Base-by-base conservation (phyloP, 306 rosid genomes). In the Cucumis sativus region DNA sequence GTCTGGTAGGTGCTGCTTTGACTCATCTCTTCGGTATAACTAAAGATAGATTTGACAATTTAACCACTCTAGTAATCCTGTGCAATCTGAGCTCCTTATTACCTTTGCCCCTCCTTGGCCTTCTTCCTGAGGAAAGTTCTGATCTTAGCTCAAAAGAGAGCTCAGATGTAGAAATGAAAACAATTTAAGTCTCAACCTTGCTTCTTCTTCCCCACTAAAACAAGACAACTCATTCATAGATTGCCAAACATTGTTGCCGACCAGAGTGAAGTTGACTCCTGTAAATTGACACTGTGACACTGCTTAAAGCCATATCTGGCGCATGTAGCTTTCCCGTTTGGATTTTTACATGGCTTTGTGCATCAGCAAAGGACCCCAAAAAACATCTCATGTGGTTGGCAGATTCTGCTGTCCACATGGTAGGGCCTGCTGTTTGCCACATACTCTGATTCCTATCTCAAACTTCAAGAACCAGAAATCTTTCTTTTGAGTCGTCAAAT, bases 101-200 rank as follows among this genome's bases (percentile, higher is more conserved):
- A 84, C 99, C 99, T 60, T 81, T 95, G 62, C 99, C 97, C 10
- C 91, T 95, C 57, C 97, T 95, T 78, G 87, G 97, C 84, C 97
- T 95, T 57, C 97, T 95, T 78, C 97, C 97, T 0, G 86, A 63
- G 64, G 92, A 90, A 66, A 77, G 72, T 18, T 86, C 86, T 35
- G 92, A 89, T 72, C 60, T 57, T 45, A 82, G 79, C 71, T 54
- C 49, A 6, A 85, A 84, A 85, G 92, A 88, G 8, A 81, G 81
- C 72, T 77, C 83, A 2, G 93, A 89, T 80, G 59, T 86, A 66
- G 99, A 89, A 85, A 90, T 89, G 91, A 95, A 95, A 82, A 86
- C 91, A 40, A 87, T 85, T 76, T 95, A 84, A 92, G 67, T 70
- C 80, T 57, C 73, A 61, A 23, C 20, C 16, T 77, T 23, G 60